Percentiles rank a stretch among this genome's conserved stretches.
These are phyloP conservation scores for Cutaneotrichosporon arboriforme DNA, from an alignment of 1,284 basidiomycete genomes.

Conservation along the genomic window DNA sequence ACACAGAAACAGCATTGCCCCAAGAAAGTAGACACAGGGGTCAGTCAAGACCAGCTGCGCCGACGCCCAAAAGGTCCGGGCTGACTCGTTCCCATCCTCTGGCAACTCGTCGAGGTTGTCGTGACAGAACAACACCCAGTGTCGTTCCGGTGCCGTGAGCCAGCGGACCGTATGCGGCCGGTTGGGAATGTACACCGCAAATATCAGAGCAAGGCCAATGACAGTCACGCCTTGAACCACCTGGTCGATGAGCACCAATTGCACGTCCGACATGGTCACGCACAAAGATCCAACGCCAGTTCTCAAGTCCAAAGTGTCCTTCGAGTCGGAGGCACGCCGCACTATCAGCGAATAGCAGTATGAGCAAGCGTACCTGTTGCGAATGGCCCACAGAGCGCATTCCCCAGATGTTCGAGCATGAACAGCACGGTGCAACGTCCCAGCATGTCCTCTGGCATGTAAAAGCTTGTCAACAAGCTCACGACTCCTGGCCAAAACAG, in stretches of 20 bases:
- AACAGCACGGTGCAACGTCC: conserved; percentile 31
- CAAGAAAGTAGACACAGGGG: conserved; percentile 38
- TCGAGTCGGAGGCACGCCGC: conserved; percentile 23
- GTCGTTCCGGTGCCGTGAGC: conserved; percentile 33
- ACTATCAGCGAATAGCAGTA: too few species aligned
- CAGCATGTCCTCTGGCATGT: conserved; percentile 36
- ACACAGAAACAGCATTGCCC: conserved; percentile 17
- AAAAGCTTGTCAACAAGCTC: conserved; percentile 38
- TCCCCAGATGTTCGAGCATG: conserved; percentile 38
- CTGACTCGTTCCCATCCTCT: conserved; percentile 34
- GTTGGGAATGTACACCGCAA: conserved; percentile 40
- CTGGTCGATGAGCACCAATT: not conserved
- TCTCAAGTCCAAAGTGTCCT: conserved; percentile 32
- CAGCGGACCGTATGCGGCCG: conserved; percentile 31
- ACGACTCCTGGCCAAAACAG: conserved; percentile 40
- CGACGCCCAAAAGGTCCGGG: conserved; percentile 19
- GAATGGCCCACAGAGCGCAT: conserved; percentile 37
- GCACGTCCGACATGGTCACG: not conserved
- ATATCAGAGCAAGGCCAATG: conserved; percentile 32
- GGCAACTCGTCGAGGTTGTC: conserved; percentile 30
- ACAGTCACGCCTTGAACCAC: conserved; percentile 30
- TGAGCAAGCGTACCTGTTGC: conserved; percentile 11
- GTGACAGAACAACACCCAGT: conserved; percentile 34
- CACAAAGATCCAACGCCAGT: conserved; percentile 38
- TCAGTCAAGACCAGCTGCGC: conserved; percentile 31